phyloP scores from a whole-genome alignment of 371 early-diverging fungal genomes.

The Sporodiniella umbellata region DNA sequence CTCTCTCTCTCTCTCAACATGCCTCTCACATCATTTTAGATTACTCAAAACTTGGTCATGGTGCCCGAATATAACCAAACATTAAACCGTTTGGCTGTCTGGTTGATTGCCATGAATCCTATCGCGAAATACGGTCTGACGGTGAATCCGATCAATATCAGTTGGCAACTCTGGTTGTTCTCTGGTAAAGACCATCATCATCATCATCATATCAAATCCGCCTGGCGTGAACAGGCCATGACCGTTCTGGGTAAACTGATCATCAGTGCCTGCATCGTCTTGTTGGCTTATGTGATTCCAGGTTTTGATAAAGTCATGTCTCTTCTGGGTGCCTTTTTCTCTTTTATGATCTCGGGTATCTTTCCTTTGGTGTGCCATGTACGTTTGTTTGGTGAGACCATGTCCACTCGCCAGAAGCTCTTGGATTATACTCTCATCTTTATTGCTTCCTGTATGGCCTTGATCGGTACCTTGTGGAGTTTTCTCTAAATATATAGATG shows the following conservation, averaged over 20 bases:
- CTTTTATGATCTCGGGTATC: conserved; percentile 58
- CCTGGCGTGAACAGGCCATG: conserved; percentile 23
- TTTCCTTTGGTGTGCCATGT: conserved; percentile 58
- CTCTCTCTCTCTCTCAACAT: too few relatives aligned
- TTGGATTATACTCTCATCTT: conserved; percentile 16
- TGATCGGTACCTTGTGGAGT: conserved; percentile 31
- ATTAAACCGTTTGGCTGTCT: conserved; percentile 56
- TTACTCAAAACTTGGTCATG: conserved; percentile 65
- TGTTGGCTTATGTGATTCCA: conserved; percentile 54
- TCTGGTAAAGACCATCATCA: conserved; percentile 19
- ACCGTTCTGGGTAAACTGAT: conserved; percentile 25
- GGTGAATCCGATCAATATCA: conserved; percentile 54
- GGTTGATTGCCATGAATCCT: conserved; percentile 67
- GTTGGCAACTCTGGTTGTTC: conserved; percentile 48
- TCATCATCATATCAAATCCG: conserved; percentile 20
- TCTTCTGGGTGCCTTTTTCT: conserved; percentile 64
- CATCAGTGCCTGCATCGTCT: conserved; percentile 36
- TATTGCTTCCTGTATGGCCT: conserved; percentile 24
- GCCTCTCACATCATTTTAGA: conserved; percentile 32
- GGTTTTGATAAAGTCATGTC: conserved; percentile 68
- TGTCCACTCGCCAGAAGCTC: conserved; percentile 9
- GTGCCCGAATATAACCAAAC: conserved; percentile 52
- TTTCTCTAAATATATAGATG: conserved; percentile 14
- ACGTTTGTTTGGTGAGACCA: conserved; percentile 27
- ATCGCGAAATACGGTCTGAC: conserved; percentile 71